Percentiles rank a stretch among this genome's conserved stretches.
Evolutionary conservation across 768 basidiomycete genomes (phyloP).

Genomic region (Naganishia kalamii): DNA sequence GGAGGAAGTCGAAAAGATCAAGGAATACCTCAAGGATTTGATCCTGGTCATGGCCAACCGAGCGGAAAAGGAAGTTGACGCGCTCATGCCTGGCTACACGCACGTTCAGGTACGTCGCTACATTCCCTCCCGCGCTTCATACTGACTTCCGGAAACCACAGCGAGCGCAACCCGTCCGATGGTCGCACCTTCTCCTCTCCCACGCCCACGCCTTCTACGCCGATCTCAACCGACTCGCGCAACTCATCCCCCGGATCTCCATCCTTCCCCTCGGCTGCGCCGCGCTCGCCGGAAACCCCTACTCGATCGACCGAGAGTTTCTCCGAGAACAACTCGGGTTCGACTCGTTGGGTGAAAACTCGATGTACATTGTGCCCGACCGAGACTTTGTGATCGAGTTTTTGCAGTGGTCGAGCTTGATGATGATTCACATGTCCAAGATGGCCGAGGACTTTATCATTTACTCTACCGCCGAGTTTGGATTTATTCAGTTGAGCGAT

Average conservation of each 20-base stretch:
- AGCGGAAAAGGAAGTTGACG: conserved; percentile 86
- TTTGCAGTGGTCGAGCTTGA: conserved; percentile 88
- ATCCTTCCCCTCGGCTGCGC: conserved; percentile 90
- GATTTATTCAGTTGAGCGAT: conserved; percentile 90
- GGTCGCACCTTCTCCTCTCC: conserved; percentile 93
- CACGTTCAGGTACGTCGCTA: conserved; percentile 71
- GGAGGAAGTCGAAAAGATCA: conserved; percentile 64
- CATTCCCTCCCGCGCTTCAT: not conserved
- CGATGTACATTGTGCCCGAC: conserved; percentile 92
- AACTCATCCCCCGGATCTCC: conserved; percentile 82
- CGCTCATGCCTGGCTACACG: conserved; percentile 90
- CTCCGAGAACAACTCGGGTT: conserved; percentile 87
- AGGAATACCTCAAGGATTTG: conserved; percentile 64
- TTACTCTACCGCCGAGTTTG: conserved; percentile 95
- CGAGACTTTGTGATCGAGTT: conserved; percentile 97
- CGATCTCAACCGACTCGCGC: conserved; percentile 76
- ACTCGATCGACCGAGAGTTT: conserved; percentile 85
- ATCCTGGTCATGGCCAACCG: conserved; percentile 83
- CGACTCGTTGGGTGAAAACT: conserved; percentile 82
- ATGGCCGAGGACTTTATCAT: conserved; percentile 94
- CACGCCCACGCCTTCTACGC: conserved; percentile 89
- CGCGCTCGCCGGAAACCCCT: conserved; percentile 93
- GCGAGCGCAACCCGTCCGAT: conserved; percentile 97
- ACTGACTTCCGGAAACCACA: conserved; percentile 41
- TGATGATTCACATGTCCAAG: conserved; percentile 88